phyloP scores from a whole-genome alignment of 768 basidiomycete species.

The Calocybe cyanea region DNA sequence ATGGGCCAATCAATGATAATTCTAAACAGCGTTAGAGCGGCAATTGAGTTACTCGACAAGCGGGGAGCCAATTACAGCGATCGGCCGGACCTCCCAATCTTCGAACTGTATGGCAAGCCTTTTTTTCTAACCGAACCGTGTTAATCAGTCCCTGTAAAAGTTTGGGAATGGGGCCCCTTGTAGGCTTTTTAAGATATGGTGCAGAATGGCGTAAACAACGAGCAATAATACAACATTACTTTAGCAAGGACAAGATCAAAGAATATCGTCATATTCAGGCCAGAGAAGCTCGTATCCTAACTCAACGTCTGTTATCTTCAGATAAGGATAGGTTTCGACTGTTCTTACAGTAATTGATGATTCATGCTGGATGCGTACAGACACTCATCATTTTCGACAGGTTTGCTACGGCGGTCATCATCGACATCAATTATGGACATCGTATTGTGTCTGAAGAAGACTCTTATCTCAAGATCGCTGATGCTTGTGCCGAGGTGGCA shows the following conservation, averaged over 20 bases:
- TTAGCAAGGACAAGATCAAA: conserved; percentile 3
- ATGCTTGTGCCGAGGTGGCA: conserved; percentile 25
- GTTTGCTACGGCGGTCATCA: conserved; percentile 18
- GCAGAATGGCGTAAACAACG: conserved; percentile 10
- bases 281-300: conserved; percentile 17
- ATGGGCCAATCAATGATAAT: conserved; percentile 12
- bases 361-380: background rate
- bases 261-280: conserved; percentile 6
- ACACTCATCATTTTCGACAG: background rate
- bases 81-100: conserved; percentile 12
- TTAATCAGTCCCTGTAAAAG: too few species aligned
- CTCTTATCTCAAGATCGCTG: conserved; percentile 31
- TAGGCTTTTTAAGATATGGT: too few species aligned
- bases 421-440: conserved; percentile 29
- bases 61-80: conserved; percentile 9
- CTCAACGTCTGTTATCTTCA: conserved; percentile 6
- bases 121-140: background rate
- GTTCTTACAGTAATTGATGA: conserved; percentile 11
- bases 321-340: conserved; percentile 14
- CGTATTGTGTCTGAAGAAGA: conserved; percentile 30
- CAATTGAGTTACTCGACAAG: conserved; percentile 14
- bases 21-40: conserved; percentile 14
- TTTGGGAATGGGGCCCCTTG: too few species aligned
- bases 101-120: background rate
- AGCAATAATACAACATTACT: conserved; percentile 9